Percentiles rank a stretch among this genome's conserved stretches.
Conservation (phyloP, 371 early-diverging fungal genomes). For the Lichtheimia corymbifera region DNA sequence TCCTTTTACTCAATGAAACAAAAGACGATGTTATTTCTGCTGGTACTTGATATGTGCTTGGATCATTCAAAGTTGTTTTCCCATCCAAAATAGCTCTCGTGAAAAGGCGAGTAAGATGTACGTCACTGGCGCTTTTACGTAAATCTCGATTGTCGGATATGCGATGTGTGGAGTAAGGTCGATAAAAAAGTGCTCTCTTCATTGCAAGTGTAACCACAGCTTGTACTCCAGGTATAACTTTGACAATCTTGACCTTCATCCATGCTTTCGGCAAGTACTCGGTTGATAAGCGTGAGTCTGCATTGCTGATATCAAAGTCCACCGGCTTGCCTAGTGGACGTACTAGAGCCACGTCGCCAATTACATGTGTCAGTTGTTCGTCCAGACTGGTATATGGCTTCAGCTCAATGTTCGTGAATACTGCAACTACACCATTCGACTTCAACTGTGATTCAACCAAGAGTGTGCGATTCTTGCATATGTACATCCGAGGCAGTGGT, state of each 20-base stretch:
- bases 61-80: background rate
- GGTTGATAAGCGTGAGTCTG: constrained; percentile 10
- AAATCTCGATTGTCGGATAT: constrained; percentile 20
- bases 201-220: constrained; percentile 29
- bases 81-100: constrained; percentile 8
- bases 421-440: constrained; percentile 26
- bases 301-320: constrained; percentile 25
- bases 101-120: constrained; percentile 24
- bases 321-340: constrained; percentile 37
- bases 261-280: constrained; percentile 46
- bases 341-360: constrained; percentile 29
- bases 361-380: constrained; percentile 12
- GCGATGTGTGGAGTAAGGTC: constrained; percentile 32
- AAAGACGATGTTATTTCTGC: background rate
- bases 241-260: constrained; percentile 34
- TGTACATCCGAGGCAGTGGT: constrained; percentile 43
- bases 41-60: background rate
- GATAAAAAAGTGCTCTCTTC: constrained; percentile 32
- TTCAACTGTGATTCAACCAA: constrained; percentile 28
- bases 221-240: constrained; percentile 24
- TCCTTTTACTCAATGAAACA: too few relatives aligned
- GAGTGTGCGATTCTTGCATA: constrained; percentile 44
- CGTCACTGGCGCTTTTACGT: constrained; percentile 23
- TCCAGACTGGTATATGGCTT: background rate
- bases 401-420: constrained; percentile 20